Conservation (phyloP, 129 eudicot species). For the Helianthus annuus region DNA sequence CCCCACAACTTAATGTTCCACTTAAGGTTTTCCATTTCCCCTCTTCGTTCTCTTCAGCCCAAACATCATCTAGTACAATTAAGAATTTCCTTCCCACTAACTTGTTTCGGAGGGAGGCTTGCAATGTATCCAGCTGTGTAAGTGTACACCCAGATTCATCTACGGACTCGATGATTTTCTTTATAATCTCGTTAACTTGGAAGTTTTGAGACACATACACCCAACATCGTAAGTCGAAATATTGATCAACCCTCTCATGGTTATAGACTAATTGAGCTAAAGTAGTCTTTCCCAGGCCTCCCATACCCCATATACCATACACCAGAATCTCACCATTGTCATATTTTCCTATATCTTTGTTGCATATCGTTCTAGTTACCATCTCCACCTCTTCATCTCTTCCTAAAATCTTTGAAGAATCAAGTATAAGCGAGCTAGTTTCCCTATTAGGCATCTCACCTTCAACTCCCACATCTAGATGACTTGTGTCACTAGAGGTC, state of each 20-base stretch:
- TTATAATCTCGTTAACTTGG: neutral
- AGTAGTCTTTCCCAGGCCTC: conserved; percentile 19
- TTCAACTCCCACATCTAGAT: neutral
- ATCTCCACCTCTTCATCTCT: neutral
- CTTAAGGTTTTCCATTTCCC: conserved; percentile 28
- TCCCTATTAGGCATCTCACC: neutral
- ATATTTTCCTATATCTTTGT: neutral
- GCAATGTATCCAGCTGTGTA: neutral
- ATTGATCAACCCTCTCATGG: neutral
- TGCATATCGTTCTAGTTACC: neutral
- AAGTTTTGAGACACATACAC: conserved; percentile 3
- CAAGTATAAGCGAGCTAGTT: neutral
- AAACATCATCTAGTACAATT: conserved; percentile 38
- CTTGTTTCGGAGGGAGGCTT: neutral
- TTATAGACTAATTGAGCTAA: conserved; percentile 17
- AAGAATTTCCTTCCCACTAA: conserved; percentile 25
- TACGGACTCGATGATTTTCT: neutral
- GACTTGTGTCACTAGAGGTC: neutral
- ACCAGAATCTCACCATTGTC: neutral
- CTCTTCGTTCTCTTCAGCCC: conserved; percentile 25
- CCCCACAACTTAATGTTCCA: conserved; percentile 27
- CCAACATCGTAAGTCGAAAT: conserved; percentile 1
- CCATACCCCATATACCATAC: conserved; percentile 10
- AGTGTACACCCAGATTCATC: neutral
- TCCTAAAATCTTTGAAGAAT: neutral